Conservation (phyloP, 75 land plant species). For the Chamaecyparis obtusa region DNA sequence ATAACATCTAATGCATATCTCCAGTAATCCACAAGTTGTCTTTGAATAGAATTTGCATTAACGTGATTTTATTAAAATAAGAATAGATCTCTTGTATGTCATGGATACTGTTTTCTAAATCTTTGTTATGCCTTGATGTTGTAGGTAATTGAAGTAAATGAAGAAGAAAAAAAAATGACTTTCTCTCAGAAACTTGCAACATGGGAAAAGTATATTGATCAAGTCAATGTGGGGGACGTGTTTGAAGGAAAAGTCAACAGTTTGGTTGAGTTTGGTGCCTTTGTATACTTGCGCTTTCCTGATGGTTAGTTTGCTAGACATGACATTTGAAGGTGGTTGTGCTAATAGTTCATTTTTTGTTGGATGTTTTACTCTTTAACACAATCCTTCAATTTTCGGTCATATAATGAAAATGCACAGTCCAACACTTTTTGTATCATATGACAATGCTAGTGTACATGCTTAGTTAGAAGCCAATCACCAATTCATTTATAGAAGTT, state of each 20-base stretch:
- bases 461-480: not conserved
- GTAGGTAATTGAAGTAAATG: slow-evolving; percentile 70
- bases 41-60: not conserved
- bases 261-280: slow-evolving; percentile 91
- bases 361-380: not conserved
- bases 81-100: not conserved
- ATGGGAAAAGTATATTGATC: slow-evolving; percentile 45
- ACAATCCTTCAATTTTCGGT: not conserved
- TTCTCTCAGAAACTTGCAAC: slow-evolving; percentile 82
- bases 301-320: slow-evolving; percentile 57
- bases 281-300: slow-evolving; percentile 70
- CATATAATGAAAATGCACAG: not conserved
- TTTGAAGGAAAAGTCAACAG: slow-evolving; percentile 72
- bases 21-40: not conserved
- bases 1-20: not conserved
- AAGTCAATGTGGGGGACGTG: slow-evolving; percentile 55
- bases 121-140: not conserved
- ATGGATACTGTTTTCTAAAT: not conserved
- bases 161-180: slow-evolving; percentile 57
- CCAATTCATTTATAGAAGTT: not conserved
- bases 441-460: not conserved
- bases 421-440: not conserved
- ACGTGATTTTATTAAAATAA: not conserved
- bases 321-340: not conserved
- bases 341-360: not conserved